These are phyloP conservation scores for Candida smagusa DNA, from an alignment of 1,139 yeast species.

Conservation along the genomic window DNA sequence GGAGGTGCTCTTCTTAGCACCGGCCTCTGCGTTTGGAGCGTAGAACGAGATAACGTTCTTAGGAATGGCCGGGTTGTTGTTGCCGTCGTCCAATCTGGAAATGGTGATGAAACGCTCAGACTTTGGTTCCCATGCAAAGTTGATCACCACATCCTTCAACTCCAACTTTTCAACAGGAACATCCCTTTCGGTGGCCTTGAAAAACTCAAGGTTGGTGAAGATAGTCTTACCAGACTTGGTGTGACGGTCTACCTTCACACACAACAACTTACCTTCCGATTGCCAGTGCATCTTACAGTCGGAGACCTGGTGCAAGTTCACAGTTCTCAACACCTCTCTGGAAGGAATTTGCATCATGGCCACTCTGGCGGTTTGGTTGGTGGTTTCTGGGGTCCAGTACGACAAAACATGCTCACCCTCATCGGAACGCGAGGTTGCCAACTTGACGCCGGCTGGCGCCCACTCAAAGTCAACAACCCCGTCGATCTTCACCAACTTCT, in stretches of 20 bases:
- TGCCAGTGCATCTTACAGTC: slow-evolving; percentile 96
- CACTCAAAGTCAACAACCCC: slow-evolving; percentile 92
- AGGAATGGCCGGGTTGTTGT: slow-evolving; percentile 66
- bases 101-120: slow-evolving; percentile 83
- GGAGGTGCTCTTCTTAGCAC: slow-evolving; percentile 22
- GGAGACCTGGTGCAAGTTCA: slow-evolving; percentile 91
- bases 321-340: slow-evolving; percentile 79
- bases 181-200: slow-evolving; percentile 82
- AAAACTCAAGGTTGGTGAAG: slow-evolving; percentile 90
- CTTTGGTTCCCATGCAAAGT: slow-evolving; percentile 95
- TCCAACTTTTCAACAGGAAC: slow-evolving; percentile 95
- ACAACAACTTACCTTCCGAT: slow-evolving; percentile 74
- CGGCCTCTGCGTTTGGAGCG: slow-evolving; percentile 53
- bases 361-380: slow-evolving; percentile 93
- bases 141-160: slow-evolving; percentile 81
- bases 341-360: slow-evolving; percentile 86
- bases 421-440: slow-evolving; percentile 52
- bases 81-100: slow-evolving; percentile 61
- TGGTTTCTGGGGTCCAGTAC: slow-evolving; percentile 95
- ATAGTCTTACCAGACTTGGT: slow-evolving; percentile 91
- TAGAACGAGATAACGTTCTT: slow-evolving; percentile 75
- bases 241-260: slow-evolving; percentile 96
- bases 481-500: slow-evolving; percentile 79
- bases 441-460: slow-evolving; percentile 83
- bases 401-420: slow-evolving; percentile 70